Base-by-base conservation (phyloP, 2,329 filamentous ascomycete genomes). In the Cladosporium phlei region DNA sequence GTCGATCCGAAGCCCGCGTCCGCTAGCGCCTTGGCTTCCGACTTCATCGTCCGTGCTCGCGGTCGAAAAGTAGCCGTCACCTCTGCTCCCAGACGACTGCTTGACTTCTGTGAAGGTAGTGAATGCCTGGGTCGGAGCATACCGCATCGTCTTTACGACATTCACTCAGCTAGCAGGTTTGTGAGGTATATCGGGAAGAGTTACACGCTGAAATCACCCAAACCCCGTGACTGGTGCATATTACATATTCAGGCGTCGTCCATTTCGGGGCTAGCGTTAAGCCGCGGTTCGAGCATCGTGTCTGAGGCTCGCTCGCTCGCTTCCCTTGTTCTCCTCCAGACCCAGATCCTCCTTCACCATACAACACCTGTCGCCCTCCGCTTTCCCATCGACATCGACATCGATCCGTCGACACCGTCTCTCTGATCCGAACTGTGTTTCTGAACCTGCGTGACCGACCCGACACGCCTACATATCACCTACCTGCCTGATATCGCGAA, bases 271-370 rank as follows among this genome's bases (percentile, higher is more conserved):
- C 30, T 37, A 37, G 33, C 4, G 19, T 2, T 12, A 2, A 22
- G 20, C 20, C 14, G 14, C 17, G 33, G 12, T 29, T 27, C 39
- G 30, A 44, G 40, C 40, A 33, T 43, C 38, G 19, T 27, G 30
- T n/a, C n/a, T 42, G 30, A 22, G 33, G 19, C 33, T 37, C 16
- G n/a, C 39, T n/a, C 14, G 30, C 29, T 33, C 28, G 37, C 37
- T 39, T 43, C 42, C n/a, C n/a, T n/a, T n/a, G n/a, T n/a, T n/a
- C n/a, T n/a, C n/a, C n/a, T n/a, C n/a, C n/a, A n/a, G n/a, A n/a
- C n/a, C n/a, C n/a, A n/a, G n/a, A n/a, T 45, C 30, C 38, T 42
- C 27, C 40, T 44, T 30, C 40, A 45, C 33, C 42, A 16, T 43
- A 14, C n/a, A 6, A 28, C 32, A 5, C 30, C n/a, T 17, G 32